Evolutionary conservation across 2,329 filamentous ascomycete species (phyloP), one percentile per base, ranked within the genome.

Genomic region (Pseudogymnoascus sp.): DNA sequence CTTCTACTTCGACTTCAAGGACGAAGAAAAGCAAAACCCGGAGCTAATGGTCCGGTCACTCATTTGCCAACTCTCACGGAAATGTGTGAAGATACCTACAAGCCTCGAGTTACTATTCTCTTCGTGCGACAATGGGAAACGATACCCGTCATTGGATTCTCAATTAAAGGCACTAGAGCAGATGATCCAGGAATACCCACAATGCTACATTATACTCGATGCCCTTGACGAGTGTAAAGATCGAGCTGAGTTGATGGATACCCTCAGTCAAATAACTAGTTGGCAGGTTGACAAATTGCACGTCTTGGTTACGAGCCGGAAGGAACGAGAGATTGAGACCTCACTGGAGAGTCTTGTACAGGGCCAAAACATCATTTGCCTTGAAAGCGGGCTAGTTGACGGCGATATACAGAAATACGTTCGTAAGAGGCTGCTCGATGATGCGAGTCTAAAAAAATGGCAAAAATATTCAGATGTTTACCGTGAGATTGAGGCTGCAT

Each of bases 1-100:
- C 61, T 77, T 75, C 66, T 76, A 74, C 64, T 77, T 77, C 57
- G 72, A 74, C 62, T 79, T 79, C 68, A 77, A 71, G 4, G 71
- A 78, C 60, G 40, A 7, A 0, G 59, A 70, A 28, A 79, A 78
- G 60, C 75, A 77, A 63, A 42, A 67, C 0, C 50, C 72, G 4
- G 71, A 74, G 15, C 66, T 69, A 0, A 73, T 77, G 69, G 11
- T 79, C 1, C 71, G 73, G 17, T 78, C 76, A 10, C 66, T 79
- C 2, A 57, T 78, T 9, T 64, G 40, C 15, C 77, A 79, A 62
- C 67, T 72, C 68, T 71, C 70, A 57, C 42, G 67, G 21, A 67
- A 68, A 13, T 65, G 60, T 7, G 23, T 44, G 11, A 57, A 59
- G 11, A 60, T 69, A 13, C 70, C 66, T 5, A 15, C 40, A 28